A percentile compares a stretch with the other conserved stretches of the same genome.
Evolutionary conservation across 345 rosid genomes (phyloP).

Genomic region (Passiflora organensis): DNA sequence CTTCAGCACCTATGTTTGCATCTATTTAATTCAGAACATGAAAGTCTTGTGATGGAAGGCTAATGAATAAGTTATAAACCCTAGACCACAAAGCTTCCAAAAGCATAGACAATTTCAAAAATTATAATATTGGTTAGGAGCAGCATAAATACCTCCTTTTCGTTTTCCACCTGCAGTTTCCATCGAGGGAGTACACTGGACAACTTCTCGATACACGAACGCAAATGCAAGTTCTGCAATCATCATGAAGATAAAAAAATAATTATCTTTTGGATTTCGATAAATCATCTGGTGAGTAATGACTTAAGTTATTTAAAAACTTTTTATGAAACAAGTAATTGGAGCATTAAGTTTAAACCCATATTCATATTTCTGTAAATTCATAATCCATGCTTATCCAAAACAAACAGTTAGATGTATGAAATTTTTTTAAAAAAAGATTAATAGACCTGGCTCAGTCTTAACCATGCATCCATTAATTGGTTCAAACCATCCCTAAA

Average conservation of each 20-base stretch:
- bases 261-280: neutral
- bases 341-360: too few species aligned
- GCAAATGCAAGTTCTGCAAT: slow-evolving; percentile 68
- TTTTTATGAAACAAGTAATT: too few species aligned
- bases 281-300: neutral
- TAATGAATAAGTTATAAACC: neutral
- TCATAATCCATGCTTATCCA: too few species aligned
- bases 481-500: too few species aligned
- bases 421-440: too few species aligned
- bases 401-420: too few species aligned
- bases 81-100: too few species aligned
- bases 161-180: slow-evolving; percentile 48
- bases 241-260: slow-evolving; percentile 3
- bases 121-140: neutral
- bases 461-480: too few species aligned
- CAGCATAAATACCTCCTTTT: slow-evolving; percentile 56
- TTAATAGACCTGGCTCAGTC: too few species aligned
- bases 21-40: neutral
- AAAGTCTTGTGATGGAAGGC: too few species aligned
- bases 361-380: too few species aligned
- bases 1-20: neutral
- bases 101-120: too few species aligned
- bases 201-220: slow-evolving; percentile 82
- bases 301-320: neutral
- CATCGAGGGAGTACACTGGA: slow-evolving; percentile 16